Base-by-base conservation (phyloP, 768 basidiomycete genomes). In the Agrocybe pediades region DNA sequence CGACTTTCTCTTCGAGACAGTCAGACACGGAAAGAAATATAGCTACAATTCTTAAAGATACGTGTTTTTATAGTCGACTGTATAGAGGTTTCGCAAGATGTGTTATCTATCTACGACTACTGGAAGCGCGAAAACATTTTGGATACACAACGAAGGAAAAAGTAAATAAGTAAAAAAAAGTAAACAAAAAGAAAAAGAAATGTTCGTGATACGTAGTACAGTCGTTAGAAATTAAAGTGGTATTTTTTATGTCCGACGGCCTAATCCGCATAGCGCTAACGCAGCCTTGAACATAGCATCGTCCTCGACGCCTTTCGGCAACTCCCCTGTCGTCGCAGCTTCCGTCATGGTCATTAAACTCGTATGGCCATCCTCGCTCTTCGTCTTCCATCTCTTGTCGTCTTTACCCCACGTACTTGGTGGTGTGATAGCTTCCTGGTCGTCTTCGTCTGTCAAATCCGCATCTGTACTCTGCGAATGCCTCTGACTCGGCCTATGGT, bases 221-320 rank as follows among this genome's bases (percentile, higher is more conserved):
- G 33, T 36, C 33, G 33, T 36, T 36, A 3, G 11, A 36, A 36
- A 36, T 36, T 36, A 15, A n/a, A 6, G 33, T 36, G 29, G 7
- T 47, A 24, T 29, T 16, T 46, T 21, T 61, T 54, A 57, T 46
- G 57, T 51, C 54, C 60, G 49, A 11, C 57, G 53, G 13, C 77
- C 76, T 51, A 81, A 72, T 27, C 87, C 86, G 64, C 86, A 88
- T 17, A 89, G 68, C 40, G 82, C 83, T 36, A 87, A 70, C 23
- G 87, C 87, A 20, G 86, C 87, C 55, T 80, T 81, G 82, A 89
- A 85, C 69, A 83, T 81, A 51, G 86, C 86, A 27, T 86, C 82
- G 64, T 87, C 84, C 41, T 79, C 76, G 19, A 61, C 68, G 13
- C 56, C 63, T 46, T 67, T 61, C 8, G 62, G 55, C 5, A 58